Base-by-base conservation (phyloP, 169 alveolate species). In the Eimeria acervulina region DNA sequence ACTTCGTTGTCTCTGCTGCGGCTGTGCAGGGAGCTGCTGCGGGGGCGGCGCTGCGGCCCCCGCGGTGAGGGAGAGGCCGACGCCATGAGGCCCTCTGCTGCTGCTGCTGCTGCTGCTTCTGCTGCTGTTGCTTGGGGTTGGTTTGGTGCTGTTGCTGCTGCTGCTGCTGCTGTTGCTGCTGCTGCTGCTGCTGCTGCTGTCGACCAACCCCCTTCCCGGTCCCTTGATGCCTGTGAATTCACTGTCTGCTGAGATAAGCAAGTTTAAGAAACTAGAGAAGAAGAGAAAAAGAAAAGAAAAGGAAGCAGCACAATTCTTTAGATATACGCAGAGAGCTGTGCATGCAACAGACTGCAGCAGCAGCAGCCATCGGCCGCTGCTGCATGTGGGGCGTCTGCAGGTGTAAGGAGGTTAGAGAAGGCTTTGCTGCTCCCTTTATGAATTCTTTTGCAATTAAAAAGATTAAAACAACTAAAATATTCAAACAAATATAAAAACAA, bases 151-250 rank as follows among this genome's bases (percentile, higher is more conserved):
- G 74, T 21, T 63, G 74, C 74, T 63, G 74, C 74, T 63, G 74
- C 74, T 63, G 74, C 74, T 63, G 74, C 74, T 63, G 74, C 74
- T 63, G 74, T 21, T 63, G n/a, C 8, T 63, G 74, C 74, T 63
- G 74, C 74, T 63, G 74, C 74, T 63, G 74, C 74, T 23, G 74
- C 74, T 63, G 74, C 74, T 63, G 74, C 74, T 63, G 74, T 19
- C 10, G 66, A 19, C 26, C 66, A 13, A 52, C 26, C 26, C 26
- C 66, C 66, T 19, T 19, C 66, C 10, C 66, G 10, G 26, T 19
- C 66, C 74, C 74, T 63, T 5, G 5, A 12, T 47, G 5, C 28
- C n/a, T 63, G 74, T n/a, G 5, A 21, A 6, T 63, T 6, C 74
- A 5, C 74, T 63, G 8, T 6, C n/a, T 63, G 74, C 74, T 63